Base-by-base conservation (phyloP, 2,329 filamentous ascomycete species). In the Colletotrichum cordylinicola region DNA sequence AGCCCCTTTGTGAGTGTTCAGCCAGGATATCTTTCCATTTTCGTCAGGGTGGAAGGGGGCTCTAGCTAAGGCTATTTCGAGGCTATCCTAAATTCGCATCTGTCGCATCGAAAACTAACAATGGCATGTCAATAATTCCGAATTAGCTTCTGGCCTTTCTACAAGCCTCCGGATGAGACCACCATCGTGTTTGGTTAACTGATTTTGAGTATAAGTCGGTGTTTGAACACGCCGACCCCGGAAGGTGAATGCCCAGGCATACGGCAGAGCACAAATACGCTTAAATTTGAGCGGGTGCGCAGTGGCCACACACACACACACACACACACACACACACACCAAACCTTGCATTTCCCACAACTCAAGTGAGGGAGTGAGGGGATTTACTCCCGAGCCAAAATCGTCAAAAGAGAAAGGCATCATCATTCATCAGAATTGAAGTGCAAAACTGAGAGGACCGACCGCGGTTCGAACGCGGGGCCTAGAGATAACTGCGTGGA, bases 391-490 rank as follows among this genome's bases (percentile, higher is more conserved):
- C 10, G 7, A 52, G n/a, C 12, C n/a, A 21, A 52, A 52, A 52
- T 21, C n/a, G 43, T 21, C 43, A 21, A 48, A 48, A 48, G 43
- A 21, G n/a, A 67, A 21, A 16, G 10, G 10, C 52, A 27, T 52
- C 43, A 48, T n/a, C 43, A 24, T 12, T 52, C n/a, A 52, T n/a
- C 43, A 24, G 12, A 10, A 48, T 48, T 9, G 43, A 21, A 52
- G 4, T n/a, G 55, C 29, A 62, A 70, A 70, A 70, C 7, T 4
- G 1, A 2, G 4, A 75, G 73, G 73, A 75, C 73, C 73, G 73
- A 75, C 73, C 73, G 73, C 56, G 73, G 21, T 75, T 75, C 73
- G 73, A 75, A 75, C 73, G 56, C 73, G 73, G 73, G 73, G 73
- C 73, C 73, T 75, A 75, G 73, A 75, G 70, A 75, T 75, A 52